Conservation (phyloP, 192 early-diverging fungal genomes). For the Linnemannia exigua region DNA sequence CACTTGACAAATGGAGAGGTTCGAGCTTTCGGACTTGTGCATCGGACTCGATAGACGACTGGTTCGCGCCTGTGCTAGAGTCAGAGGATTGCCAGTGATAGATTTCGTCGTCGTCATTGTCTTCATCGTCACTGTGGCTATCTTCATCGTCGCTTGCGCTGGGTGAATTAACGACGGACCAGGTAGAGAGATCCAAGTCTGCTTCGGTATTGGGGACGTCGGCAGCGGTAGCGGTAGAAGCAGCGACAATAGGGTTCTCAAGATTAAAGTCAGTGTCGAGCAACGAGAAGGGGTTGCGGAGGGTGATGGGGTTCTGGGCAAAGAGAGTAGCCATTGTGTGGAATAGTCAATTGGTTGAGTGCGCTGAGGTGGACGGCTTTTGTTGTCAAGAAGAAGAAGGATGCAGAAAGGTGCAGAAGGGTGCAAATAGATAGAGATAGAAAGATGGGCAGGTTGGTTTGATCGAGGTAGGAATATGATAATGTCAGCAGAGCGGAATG, state of each 20-base stretch:
- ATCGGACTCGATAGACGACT: too few species aligned
- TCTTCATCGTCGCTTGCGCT: conserved; percentile 36
- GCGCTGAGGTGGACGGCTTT: background rate
- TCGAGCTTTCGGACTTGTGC: background rate
- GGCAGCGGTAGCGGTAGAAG: background rate
- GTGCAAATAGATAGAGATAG: background rate
- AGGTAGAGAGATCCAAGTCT: conserved; percentile 33
- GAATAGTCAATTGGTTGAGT: background rate
- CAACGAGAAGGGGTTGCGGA: conserved; percentile 44
- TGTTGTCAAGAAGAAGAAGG: background rate
- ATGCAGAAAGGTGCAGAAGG: background rate
- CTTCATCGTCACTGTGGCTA: conserved; percentile 16
- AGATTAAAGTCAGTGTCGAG: conserved; percentile 18
- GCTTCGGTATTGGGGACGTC: background rate
- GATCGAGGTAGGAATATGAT: too few species aligned
- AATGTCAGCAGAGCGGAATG: background rate
- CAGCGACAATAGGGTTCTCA: background rate
- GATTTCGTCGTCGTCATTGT: conserved; percentile 33
- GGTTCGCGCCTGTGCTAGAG: too few species aligned
- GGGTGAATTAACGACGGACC: conserved; percentile 48
- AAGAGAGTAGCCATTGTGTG: conserved; percentile 30
- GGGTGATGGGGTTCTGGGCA: conserved; percentile 23
- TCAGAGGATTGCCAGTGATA: conserved; percentile 12
- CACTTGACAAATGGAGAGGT: conserved; percentile 19
- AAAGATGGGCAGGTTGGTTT: background rate